phyloP scores from a whole-genome alignment of 2,329 filamentous ascomycete genomes.

The Trichoderma sp. region DNA sequence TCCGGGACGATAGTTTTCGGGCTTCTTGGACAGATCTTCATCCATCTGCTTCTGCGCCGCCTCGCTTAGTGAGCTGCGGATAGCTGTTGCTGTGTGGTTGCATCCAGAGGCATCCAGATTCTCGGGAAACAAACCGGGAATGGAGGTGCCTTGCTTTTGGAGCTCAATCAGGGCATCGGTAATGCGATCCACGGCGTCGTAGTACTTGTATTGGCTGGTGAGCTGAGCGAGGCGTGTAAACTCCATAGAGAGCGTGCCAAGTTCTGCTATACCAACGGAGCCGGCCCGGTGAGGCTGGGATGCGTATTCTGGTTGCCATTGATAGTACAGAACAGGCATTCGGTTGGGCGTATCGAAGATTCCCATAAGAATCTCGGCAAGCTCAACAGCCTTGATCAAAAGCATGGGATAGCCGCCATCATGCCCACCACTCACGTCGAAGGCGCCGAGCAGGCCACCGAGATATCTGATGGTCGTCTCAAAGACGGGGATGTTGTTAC shows the following conservation, averaged over 20 bases:
- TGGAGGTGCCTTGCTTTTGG: conserved; percentile 67
- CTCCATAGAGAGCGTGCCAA: conserved; percentile 81
- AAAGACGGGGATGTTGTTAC: conserved; percentile 79
- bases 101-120: conserved; percentile 79
- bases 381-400: conserved; percentile 75
- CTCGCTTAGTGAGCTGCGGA: conserved; percentile 38
- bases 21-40: conserved; percentile 36
- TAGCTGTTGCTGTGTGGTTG: conserved; percentile 54
- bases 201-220: conserved; percentile 79
- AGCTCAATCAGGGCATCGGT: conserved; percentile 76
- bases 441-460: conserved; percentile 81
- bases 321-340: conserved; percentile 83
- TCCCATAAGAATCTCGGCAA: conserved; percentile 78
- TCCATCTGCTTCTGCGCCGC: conserved; percentile 44
- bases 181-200: conserved; percentile 85
- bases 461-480: conserved; percentile 92
- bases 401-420: conserved; percentile 63
- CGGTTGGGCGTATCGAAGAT: conserved; percentile 91
- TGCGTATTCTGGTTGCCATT: conserved; percentile 69
- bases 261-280: conserved; percentile 64
- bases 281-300: conserved; percentile 66
- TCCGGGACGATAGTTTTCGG: conserved; percentile 35
- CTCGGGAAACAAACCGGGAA: conserved; percentile 82
- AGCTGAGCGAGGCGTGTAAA: conserved; percentile 88
- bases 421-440: conserved; percentile 74